A percentile compares a stretch with the other conserved stretches of the same genome.
These are phyloP conservation scores for Sporothrix humicola DNA, from an alignment of 2,329 filamentous ascomycete genomes.

Conservation along the genomic window DNA sequence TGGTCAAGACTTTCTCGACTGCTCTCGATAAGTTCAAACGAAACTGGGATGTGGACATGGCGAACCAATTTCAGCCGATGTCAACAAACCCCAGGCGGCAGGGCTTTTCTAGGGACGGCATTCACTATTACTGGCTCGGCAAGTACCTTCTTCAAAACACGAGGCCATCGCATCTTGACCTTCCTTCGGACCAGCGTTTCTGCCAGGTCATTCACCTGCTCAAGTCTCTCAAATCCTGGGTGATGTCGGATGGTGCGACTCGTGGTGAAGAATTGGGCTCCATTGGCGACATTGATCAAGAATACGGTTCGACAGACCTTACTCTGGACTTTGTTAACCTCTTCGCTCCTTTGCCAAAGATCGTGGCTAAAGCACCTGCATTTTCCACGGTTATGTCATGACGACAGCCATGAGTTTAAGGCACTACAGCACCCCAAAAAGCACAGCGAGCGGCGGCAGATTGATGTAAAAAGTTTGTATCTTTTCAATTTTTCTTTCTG, in stretches of 20 bases:
- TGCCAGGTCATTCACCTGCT: constrained; percentile 65
- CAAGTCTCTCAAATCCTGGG: constrained; percentile 65
- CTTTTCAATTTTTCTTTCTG: neutral
- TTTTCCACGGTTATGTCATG: constrained; percentile 49
- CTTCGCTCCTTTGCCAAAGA: constrained; percentile 64
- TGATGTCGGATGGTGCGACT: constrained; percentile 66
- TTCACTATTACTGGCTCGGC: constrained; percentile 76
- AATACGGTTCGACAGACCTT: constrained; percentile 67
- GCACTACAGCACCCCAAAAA: constrained; percentile 39
- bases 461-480: constrained; percentile 40
- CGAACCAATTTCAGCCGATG: constrained; percentile 66
- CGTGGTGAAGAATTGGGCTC: constrained; percentile 72
- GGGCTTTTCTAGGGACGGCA: constrained; percentile 73
- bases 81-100: constrained; percentile 60
- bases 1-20: constrained; percentile 55
- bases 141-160: constrained; percentile 68
- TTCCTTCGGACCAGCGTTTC: constrained; percentile 64
- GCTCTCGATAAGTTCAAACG: constrained; percentile 75
- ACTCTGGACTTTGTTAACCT: constrained; percentile 74
- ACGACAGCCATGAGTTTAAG: constrained; percentile 45
- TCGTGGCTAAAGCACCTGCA: constrained; percentile 51
- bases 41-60: constrained; percentile 73
- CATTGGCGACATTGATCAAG: constrained; percentile 70
- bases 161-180: constrained; percentile 57
- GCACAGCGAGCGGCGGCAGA: constrained; percentile 2